These are phyloP conservation scores for Blastobotrys aristatus DNA, from an alignment of 1,139 yeast genomes.

Conservation along the genomic window DNA sequence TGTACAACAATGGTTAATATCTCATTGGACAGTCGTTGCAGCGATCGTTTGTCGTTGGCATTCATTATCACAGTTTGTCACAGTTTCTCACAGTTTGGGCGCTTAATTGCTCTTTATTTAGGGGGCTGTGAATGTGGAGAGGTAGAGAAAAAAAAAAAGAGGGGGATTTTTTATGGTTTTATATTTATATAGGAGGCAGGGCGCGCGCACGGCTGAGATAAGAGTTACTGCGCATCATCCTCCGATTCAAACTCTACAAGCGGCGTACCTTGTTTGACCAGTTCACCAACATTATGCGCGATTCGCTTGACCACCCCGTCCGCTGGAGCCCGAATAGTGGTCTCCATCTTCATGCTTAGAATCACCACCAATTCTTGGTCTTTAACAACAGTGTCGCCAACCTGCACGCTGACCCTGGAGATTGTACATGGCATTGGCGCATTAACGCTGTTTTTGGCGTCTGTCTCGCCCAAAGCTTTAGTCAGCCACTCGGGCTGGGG, in stretches of 20 bases:
- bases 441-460: slow-evolving; percentile 29
- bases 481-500: slow-evolving; percentile 32
- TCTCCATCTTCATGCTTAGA: slow-evolving; percentile 48
- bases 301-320: slow-evolving; percentile 32
- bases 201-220: not conserved
- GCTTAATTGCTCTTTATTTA: too few relatives aligned
- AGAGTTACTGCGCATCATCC: slow-evolving; percentile 10
- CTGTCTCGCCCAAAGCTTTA: slow-evolving; percentile 30
- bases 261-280: slow-evolving; percentile 34
- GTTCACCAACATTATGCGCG: slow-evolving; percentile 31
- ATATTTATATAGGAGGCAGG: too few relatives aligned
- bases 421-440: slow-evolving; percentile 38
- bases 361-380: slow-evolving; percentile 38
- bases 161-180: too few relatives aligned
- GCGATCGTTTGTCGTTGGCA: not conserved
- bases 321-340: slow-evolving; percentile 33
- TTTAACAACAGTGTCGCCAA: slow-evolving; percentile 34
- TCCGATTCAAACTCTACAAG: slow-evolving; percentile 33
- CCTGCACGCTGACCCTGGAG: slow-evolving; percentile 27
- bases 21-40: slow-evolving; percentile 9
- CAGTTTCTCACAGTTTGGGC: too few relatives aligned
- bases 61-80: too few relatives aligned
- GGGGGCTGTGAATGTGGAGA: too few relatives aligned
- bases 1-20: slow-evolving; percentile 6
- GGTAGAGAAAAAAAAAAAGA: too few relatives aligned